Conservation (phyloP, 306 rosid species). For the Pyrus betulifolia region DNA sequence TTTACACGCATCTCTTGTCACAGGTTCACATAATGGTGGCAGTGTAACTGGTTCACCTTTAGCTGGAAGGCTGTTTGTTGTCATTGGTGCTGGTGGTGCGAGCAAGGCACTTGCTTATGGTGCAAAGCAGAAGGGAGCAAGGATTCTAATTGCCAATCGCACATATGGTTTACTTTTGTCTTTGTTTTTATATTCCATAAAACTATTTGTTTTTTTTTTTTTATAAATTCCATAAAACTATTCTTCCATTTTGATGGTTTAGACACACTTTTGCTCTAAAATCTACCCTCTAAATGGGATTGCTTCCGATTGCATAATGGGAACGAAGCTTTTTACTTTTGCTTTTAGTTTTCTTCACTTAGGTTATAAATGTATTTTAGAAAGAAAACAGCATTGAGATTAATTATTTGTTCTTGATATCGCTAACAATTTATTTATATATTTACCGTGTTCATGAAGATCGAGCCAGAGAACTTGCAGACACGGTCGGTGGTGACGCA, state of each 20-base stretch:
- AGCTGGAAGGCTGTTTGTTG: conserved; percentile 77
- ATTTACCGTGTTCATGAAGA: conserved; percentile 30
- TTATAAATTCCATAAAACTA: background rate
- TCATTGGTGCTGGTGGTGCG: conserved; percentile 97
- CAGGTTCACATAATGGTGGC: conserved; percentile 38
- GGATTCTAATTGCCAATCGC: conserved; percentile 85
- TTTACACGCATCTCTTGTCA: conserved; percentile 2
- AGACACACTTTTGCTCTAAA: too few species aligned
- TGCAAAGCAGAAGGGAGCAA: conserved; percentile 86
- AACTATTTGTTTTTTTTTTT: background rate
- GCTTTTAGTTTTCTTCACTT: too few species aligned
- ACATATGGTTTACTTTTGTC: conserved; percentile 46
- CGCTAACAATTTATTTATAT: background rate
- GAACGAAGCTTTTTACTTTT: too few species aligned
- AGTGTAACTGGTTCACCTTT: conserved; percentile 48
- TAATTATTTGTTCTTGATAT: background rate
- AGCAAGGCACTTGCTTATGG: conserved; percentile 95
- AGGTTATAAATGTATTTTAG: too few species aligned
- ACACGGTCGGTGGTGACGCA: conserved; percentile 68
- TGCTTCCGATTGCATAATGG: too few species aligned
- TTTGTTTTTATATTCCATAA: background rate
- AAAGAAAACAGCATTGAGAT: too few species aligned
- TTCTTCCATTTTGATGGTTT: background rate
- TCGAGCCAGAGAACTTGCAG: conserved; percentile 85
- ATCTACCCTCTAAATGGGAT: too few species aligned